Evolutionary conservation across 495 filamentous ascomycete genomes (phyloP).

Genomic region (Talaromyces trachyspermus): DNA sequence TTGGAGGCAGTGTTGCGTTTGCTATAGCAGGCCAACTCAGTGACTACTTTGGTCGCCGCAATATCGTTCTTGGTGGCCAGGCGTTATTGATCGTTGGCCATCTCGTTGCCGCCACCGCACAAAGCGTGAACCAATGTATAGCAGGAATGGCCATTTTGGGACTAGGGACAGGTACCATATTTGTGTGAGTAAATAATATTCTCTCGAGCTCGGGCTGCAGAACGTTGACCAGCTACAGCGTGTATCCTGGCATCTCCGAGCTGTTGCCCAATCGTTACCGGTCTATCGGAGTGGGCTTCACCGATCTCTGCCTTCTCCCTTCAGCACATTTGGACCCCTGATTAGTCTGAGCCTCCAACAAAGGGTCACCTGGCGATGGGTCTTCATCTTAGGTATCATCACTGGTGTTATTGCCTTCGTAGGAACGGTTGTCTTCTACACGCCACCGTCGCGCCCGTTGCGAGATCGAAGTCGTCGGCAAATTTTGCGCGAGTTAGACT

Average conservation of each 20-base stretch:
- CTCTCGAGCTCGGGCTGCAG: neutral
- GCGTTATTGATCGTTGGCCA: neutral
- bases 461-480: slow-evolving; percentile 5
- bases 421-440: slow-evolving; percentile 9
- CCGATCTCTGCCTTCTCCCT: slow-evolving; percentile 10
- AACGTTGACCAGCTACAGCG: neutral
- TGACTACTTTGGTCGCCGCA: slow-evolving; percentile 1
- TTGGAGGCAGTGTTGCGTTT: slow-evolving; percentile 2
- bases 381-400: slow-evolving; percentile 10
- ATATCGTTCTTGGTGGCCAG: slow-evolving; percentile 1
- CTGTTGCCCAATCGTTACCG: slow-evolving; percentile 10
- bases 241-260: slow-evolving; percentile 10
- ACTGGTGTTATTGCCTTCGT: slow-evolving; percentile 5
- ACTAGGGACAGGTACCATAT: slow-evolving; percentile 2
- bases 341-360: slow-evolving; percentile 4
- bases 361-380: slow-evolving; percentile 10
- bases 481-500: slow-evolving; percentile 7
- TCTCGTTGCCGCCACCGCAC: neutral
- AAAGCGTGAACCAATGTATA: slow-evolving; percentile 1
- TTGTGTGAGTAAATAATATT: neutral
- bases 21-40: slow-evolving; percentile 3
- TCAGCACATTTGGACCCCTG: slow-evolving; percentile 6
- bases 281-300: slow-evolving; percentile 8
- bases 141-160: neutral
- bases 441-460: slow-evolving; percentile 7